Conservation (phyloP, 1,284 basidiomycete genomes). For the Cerrena zonata region DNA sequence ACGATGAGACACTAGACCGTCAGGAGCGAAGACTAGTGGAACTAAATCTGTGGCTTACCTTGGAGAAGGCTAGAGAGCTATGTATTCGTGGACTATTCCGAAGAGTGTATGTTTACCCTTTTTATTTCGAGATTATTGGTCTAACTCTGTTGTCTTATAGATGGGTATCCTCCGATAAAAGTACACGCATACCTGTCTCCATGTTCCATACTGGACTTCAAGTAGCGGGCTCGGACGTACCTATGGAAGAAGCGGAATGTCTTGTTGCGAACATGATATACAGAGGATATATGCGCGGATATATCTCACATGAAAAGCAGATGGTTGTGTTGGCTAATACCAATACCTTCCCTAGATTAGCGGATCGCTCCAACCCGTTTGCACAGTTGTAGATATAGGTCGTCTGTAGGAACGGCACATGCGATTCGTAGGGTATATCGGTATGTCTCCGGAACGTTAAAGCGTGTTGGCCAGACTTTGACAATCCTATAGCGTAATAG, state of each 20-base stretch:
- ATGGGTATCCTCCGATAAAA: constrained; percentile 72
- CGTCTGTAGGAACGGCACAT: no score
- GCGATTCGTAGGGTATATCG: no score
- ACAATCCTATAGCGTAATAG: no score
- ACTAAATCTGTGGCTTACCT: constrained; percentile 77
- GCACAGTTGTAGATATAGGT: constrained; percentile 25
- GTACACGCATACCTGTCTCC: constrained; percentile 70
- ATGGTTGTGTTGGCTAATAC: constrained; percentile 83
- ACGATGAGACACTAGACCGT: constrained; percentile 70
- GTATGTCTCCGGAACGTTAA: no score
- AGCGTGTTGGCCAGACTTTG: no score
- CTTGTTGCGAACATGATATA: constrained; percentile 91
- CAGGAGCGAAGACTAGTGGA: constrained; percentile 70
- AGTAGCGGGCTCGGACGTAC: constrained; percentile 58
- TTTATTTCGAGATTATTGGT: constrained; percentile 2
- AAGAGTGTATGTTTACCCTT: constrained; percentile 60
- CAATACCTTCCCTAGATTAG: constrained; percentile 75
- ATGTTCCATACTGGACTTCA: constrained; percentile 71
- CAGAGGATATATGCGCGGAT: constrained; percentile 87
- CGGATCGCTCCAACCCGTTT: constrained; percentile 55
- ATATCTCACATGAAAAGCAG: constrained; percentile 92
- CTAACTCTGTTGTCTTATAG: constrained; percentile 34
- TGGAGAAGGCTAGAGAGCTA: constrained; percentile 84
- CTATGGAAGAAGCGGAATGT: constrained; percentile 84
- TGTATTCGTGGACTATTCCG: constrained; percentile 83